Evolutionary conservation across 208 protist genomes (phyloP).

Genomic region (Angomonas ambiguus): DNA sequence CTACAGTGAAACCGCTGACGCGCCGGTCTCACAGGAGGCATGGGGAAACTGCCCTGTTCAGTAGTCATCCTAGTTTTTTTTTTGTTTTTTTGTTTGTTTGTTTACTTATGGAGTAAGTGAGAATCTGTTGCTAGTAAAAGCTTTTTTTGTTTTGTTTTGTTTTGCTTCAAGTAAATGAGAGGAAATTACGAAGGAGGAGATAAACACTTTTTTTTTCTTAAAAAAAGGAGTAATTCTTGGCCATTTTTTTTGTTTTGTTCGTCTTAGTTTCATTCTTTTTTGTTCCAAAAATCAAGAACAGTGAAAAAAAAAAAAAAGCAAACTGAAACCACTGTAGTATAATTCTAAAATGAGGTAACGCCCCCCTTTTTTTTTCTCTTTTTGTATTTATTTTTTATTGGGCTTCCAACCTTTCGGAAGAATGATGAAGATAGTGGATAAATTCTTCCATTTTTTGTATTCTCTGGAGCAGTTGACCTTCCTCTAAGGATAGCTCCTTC

Average conservation of each 20-base stretch:
- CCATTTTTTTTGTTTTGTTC: no score
- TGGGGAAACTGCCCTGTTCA: background rate
- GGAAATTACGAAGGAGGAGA: background rate
- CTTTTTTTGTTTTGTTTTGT: background rate
- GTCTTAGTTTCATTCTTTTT: no score
- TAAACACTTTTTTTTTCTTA: background rate
- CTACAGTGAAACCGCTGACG: slow-evolving; percentile 36
- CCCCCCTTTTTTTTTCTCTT: no score
- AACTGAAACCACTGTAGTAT: background rate
- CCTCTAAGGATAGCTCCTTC: slow-evolving; percentile 16
- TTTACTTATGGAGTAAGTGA: background rate
- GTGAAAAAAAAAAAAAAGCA: background rate
- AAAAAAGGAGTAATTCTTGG: no score
- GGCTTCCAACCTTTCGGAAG: background rate
- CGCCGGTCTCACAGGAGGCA: background rate
- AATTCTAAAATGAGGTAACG: background rate
- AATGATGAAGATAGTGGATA: background rate
- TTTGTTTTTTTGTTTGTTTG: slow-evolving; percentile 7
- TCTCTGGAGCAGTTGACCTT: slow-evolving; percentile 3
- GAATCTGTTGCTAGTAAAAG: background rate
- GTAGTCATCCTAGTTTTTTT: background rate
- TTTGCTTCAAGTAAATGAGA: background rate
- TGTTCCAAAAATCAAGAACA: no score
- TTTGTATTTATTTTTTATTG: background rate
- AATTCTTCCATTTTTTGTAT: slow-evolving; percentile 12